These are phyloP conservation scores for Tolypocladium nubicola DNA, from an alignment of 2,329 filamentous ascomycete species.

Conservation along the genomic window DNA sequence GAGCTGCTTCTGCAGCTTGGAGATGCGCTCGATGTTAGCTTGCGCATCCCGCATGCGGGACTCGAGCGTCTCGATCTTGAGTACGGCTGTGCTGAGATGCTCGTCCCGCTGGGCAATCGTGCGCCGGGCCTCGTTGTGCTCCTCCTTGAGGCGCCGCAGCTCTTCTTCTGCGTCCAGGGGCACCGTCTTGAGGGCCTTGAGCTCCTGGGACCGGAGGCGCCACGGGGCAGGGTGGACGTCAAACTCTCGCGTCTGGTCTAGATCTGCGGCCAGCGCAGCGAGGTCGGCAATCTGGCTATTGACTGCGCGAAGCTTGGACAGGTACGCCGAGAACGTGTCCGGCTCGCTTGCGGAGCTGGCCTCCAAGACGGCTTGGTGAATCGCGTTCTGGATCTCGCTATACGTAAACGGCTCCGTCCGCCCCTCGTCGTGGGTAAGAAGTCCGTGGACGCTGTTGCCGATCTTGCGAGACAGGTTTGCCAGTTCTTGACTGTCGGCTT, in stretches of 20 bases:
- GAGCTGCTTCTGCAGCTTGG: constrained; percentile 51
- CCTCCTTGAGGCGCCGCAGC: constrained; percentile 67
- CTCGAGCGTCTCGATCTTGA: constrained; percentile 89
- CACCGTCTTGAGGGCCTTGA: constrained; percentile 71
- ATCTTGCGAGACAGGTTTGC: constrained; percentile 56
- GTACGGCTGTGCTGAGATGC: constrained; percentile 73
- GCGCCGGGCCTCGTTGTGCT: constrained; percentile 67
- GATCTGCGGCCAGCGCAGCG: constrained; percentile 56
- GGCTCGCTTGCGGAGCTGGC: constrained; percentile 48
- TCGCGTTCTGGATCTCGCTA: constrained; percentile 52
- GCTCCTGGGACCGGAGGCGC: constrained; percentile 69
- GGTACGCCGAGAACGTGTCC: constrained; percentile 60
- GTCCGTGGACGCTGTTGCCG: constrained; percentile 52
- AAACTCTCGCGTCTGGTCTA: constrained; percentile 68
- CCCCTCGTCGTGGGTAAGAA: constrained; percentile 60
- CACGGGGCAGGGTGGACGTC: constrained; percentile 69
- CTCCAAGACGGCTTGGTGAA: constrained; percentile 40
- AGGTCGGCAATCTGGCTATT: constrained; percentile 59
- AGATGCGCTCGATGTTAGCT: constrained; percentile 62
- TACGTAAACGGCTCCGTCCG: constrained; percentile 57
- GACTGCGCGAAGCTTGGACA: constrained; percentile 54
- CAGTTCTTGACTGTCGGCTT: constrained; percentile 53
- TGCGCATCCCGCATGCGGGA: constrained; percentile 76
- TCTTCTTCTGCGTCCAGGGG: constrained; percentile 80
- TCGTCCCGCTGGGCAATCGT: constrained; percentile 66